Conservation (phyloP, 768 basidiomycete species). For the Pleurotus eryngii region DNA sequence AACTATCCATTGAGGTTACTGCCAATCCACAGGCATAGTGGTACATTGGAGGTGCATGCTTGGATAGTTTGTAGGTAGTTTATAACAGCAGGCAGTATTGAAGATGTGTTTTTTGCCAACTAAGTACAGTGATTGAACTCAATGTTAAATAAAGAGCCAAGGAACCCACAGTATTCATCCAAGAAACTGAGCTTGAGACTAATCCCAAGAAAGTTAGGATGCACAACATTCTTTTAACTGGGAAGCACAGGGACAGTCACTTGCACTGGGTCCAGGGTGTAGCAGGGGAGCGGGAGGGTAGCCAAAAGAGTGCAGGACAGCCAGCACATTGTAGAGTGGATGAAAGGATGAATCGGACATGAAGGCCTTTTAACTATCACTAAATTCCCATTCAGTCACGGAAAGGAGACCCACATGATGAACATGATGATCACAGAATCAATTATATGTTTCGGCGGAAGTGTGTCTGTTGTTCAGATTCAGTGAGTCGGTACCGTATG, state of each 20-base stretch:
- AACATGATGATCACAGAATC: no score
- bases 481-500: no score
- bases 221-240: conserved; percentile 35
- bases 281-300: conserved; percentile 5
- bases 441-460: no score
- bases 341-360: no score
- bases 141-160: neutral
- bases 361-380: no score
- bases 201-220: conserved; percentile 60
- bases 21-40: conserved; percentile 47
- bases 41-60: conserved; percentile 37
- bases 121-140: conserved; percentile 15
- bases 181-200: conserved; percentile 64
- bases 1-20: conserved; percentile 45
- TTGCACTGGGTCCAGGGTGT: conserved; percentile 23
- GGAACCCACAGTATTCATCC: conserved; percentile 47
- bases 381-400: no score
- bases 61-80: conserved; percentile 59
- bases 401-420: no score
- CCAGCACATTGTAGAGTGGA: no score
- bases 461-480: no score
- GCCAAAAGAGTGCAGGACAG: neutral
- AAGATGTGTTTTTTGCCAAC: conserved; percentile 49
- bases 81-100: conserved; percentile 50
- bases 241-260: conserved; percentile 32